A percentile compares a stretch with the other conserved stretches of the same genome.
phyloP scores from a whole-genome alignment of 805 yeast species.

The Yamadazyma endophytica region DNA sequence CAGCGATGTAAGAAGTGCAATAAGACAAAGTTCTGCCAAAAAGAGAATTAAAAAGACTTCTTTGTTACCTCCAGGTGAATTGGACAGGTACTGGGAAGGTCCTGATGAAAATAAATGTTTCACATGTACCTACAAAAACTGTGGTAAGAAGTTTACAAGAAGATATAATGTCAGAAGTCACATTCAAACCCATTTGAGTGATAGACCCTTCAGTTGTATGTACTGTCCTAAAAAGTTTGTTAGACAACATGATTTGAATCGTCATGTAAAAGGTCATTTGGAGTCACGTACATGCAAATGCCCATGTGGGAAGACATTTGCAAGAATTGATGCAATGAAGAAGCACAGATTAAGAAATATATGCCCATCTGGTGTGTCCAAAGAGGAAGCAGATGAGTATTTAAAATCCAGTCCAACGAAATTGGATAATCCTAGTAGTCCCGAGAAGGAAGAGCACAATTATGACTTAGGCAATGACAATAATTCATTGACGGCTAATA shows the following conservation, averaged over 20 bases:
- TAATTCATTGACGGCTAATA: conserved; percentile 4
- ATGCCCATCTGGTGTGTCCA: conserved; percentile 68
- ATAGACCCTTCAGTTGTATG: conserved; percentile 83
- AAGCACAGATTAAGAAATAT: conserved; percentile 77
- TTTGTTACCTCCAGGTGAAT: conserved; percentile 82
- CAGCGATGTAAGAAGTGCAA: conserved; percentile 24
- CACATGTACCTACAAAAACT: conserved; percentile 69
- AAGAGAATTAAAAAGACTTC: conserved; percentile 54
- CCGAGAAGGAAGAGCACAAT: too few relatives aligned
- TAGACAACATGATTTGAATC: conserved; percentile 87
- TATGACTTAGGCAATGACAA: too few relatives aligned
- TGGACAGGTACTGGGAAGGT: conserved; percentile 78
- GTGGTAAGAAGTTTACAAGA: conserved; percentile 82
- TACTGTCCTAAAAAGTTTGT: conserved; percentile 84
- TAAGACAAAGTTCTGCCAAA: conserved; percentile 44
- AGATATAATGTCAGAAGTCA: conserved; percentile 92
- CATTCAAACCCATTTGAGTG: conserved; percentile 93
- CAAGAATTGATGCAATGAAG: conserved; percentile 82
- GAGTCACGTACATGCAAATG: conserved; percentile 66
- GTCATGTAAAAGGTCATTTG: conserved; percentile 85
- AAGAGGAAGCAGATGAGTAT: conserved; percentile 5
- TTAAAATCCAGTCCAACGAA: background rate
- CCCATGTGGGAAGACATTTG: conserved; percentile 92
- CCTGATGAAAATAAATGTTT: conserved; percentile 70
- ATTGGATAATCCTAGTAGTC: background rate